These are phyloP conservation scores for Ballota nigra DNA, from an alignment of 257 asterid species.

Conservation along the genomic window DNA sequence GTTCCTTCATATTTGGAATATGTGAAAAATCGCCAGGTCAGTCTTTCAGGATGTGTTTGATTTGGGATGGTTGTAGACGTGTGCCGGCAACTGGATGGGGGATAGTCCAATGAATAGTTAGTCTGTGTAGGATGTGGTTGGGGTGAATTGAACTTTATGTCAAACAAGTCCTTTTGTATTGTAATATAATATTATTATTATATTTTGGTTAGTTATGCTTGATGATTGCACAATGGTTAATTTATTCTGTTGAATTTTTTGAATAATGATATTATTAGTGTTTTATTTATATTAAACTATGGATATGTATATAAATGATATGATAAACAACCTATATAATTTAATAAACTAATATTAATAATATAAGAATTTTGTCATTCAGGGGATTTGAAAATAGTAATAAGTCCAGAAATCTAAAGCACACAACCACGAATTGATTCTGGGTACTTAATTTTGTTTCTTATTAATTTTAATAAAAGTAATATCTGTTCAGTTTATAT, in stretches of 20 bases:
- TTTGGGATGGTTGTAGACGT: not conserved
- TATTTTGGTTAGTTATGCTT: not conserved
- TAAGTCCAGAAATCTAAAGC: no score
- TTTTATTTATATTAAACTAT: not conserved
- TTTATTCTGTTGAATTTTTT: not conserved
- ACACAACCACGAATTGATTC: no score
- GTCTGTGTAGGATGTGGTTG: no score
- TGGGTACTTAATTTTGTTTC: no score
- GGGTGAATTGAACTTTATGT: not conserved
- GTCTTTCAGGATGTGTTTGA: not conserved
- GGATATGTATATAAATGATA: not conserved
- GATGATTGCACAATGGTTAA: not conserved
- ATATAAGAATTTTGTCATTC: not conserved
- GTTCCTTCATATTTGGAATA: conserved; percentile 89
- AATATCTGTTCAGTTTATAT: no score
- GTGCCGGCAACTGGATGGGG: not conserved
- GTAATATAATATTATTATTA: not conserved
- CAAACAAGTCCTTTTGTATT: not conserved
- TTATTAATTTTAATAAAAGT: no score
- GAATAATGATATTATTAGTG: not conserved
- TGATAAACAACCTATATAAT: not conserved
- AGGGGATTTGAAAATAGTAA: no score
- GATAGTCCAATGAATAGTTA: no score
- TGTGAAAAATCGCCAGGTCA: conserved; percentile 94
- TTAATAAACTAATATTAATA: no score